Percentiles rank a stretch among this genome's conserved stretches.
phyloP scores from a whole-genome alignment of 2,329 filamentous ascomycete genomes.

The Xylaria arbuscula region DNA sequence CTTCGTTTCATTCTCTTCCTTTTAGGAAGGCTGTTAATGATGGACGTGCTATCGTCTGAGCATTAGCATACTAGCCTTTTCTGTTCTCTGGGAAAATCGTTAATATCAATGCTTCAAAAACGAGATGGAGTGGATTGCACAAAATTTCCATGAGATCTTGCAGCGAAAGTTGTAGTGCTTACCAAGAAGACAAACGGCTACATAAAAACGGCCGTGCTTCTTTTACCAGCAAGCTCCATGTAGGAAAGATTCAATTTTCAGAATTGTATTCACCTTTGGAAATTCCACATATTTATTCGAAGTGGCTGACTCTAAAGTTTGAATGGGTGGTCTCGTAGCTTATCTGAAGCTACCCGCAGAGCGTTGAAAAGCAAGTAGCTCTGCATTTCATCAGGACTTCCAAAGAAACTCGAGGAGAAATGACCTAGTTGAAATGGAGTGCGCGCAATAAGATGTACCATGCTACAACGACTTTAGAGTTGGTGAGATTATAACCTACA shows the following conservation, averaged over 20 bases:
- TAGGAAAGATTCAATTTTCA: not conserved
- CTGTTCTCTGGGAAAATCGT: too few species aligned
- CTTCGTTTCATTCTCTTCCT: too few species aligned
- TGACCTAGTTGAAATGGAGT: not conserved
- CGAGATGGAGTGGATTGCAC: too few species aligned
- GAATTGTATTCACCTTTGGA: not conserved
- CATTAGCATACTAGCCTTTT: too few species aligned
- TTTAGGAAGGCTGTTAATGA: too few species aligned
- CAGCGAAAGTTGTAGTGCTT: not conserved
- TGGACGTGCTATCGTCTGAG: too few species aligned
- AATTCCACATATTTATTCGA: not conserved
- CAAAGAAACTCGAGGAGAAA: not conserved
- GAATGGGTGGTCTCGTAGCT: slow-evolving; percentile 3
- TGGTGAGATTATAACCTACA: not conserved
- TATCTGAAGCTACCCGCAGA: slow-evolving; percentile 1
- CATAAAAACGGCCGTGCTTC: not conserved
- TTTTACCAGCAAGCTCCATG: not conserved
- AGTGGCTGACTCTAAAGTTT: not conserved
- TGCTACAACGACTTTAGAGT: not conserved
- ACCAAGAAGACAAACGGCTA: not conserved
- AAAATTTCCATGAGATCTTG: too few species aligned
- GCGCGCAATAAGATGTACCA: not conserved
- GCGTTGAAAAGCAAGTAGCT: slow-evolving; percentile 3
- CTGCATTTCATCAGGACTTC: not conserved
- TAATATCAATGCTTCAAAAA: not conserved